Percentiles rank a stretch among this genome's conserved stretches.
These are phyloP conservation scores for Bromus sterilis DNA, from an alignment of 176 grass and related monocot species.

Conservation along the genomic window DNA sequence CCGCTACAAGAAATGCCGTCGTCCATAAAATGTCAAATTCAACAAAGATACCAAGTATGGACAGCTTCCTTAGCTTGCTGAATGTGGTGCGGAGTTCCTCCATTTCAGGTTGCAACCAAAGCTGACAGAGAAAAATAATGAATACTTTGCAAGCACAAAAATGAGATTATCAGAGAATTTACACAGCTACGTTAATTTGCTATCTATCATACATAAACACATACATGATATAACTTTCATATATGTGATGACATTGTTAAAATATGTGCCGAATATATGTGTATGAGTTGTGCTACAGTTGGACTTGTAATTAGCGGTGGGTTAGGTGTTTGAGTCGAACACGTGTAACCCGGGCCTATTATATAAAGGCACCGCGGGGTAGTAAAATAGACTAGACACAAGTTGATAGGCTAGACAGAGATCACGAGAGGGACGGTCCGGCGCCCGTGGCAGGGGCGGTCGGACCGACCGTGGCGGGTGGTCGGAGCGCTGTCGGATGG, in stretches of 20 bases:
- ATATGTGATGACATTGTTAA: not conserved
- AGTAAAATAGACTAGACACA: too few relatives aligned
- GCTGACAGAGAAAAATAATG: not conserved
- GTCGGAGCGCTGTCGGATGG: too few relatives aligned
- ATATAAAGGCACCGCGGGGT: too few relatives aligned
- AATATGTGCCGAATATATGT: too few relatives aligned
- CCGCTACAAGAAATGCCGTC: not conserved
- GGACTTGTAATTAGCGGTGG: too few relatives aligned
- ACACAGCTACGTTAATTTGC: not conserved
- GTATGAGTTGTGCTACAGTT: too few relatives aligned
- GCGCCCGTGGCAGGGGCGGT: too few relatives aligned
- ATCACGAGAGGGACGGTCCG: too few relatives aligned
- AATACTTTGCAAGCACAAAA: not conserved
- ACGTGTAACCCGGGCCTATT: too few relatives aligned
- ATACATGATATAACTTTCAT: not conserved
- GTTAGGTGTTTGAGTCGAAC: too few relatives aligned
- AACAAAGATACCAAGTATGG: not conserved
- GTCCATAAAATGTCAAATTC: not conserved
- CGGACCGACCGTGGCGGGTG: too few relatives aligned
- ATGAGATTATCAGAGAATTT: not conserved
- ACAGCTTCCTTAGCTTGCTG: not conserved
- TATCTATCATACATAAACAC: not conserved
- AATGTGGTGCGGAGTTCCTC: not conserved
- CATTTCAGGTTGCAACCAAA: not conserved
- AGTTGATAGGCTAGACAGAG: too few relatives aligned